Evolutionary conservation across 106 monocot genomes (phyloP).

Genomic region (Dendrobium nobile): DNA sequence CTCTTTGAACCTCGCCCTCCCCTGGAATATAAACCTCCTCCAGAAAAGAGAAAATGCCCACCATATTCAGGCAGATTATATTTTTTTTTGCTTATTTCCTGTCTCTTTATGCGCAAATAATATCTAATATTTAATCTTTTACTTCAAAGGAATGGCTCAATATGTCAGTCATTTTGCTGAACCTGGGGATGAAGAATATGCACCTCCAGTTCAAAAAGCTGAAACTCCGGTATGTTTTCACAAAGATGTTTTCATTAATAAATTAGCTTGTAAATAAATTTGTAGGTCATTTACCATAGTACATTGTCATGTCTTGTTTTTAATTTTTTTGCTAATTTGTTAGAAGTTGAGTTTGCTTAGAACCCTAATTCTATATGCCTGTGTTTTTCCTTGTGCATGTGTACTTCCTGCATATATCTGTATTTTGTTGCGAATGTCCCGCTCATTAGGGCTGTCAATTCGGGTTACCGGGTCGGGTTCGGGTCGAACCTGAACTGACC

Average conservation of each 20-base stretch:
- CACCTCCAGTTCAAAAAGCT: constrained; percentile 64
- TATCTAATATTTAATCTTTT: not conserved
- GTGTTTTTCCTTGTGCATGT: not conserved
- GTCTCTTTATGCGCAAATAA: not conserved
- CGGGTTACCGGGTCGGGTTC: too few species aligned
- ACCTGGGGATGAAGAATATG: constrained; percentile 76
- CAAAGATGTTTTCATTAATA: not conserved
- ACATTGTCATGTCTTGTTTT: not conserved
- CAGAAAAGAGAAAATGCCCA: constrained; percentile 74
- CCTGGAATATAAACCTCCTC: constrained; percentile 73
- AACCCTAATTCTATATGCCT: not conserved
- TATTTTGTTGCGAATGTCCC: not conserved
- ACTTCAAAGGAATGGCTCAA: constrained; percentile 65
- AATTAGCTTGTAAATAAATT: not conserved
- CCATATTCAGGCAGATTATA: constrained; percentile 46
- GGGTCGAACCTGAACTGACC: too few species aligned
- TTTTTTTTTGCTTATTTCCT: not conserved
- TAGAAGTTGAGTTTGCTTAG: not conserved
- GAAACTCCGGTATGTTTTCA: constrained; percentile 66
- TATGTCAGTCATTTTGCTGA: constrained; percentile 79
- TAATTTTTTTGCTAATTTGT: not conserved
- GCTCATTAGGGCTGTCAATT: too few species aligned
- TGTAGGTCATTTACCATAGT: not conserved
- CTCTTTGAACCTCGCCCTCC: constrained; percentile 93
- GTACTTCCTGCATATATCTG: not conserved